Evolutionary conservation across 1,284 basidiomycete species (phyloP).

Genomic region (Cryptococcus deneoformans): DNA sequence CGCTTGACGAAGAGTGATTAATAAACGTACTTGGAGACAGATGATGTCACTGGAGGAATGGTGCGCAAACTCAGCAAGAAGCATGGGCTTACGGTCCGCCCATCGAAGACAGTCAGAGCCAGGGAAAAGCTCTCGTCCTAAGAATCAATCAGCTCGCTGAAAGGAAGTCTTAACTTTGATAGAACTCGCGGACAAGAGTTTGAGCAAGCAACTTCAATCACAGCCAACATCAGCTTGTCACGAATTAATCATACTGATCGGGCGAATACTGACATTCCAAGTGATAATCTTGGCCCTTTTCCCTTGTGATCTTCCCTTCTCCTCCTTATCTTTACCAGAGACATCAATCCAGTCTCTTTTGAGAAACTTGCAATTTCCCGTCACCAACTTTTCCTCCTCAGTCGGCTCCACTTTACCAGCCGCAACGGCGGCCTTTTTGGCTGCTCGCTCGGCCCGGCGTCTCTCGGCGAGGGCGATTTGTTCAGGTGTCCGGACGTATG

Average conservation of each 20-base stretch:
- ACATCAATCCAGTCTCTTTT: constrained; percentile 35
- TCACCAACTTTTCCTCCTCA: constrained; percentile 16
- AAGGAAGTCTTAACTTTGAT: neutral
- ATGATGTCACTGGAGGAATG: constrained; percentile 65
- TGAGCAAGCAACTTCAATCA: constrained; percentile 54
- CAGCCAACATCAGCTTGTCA: neutral
- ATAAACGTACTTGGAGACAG: constrained; percentile 67
- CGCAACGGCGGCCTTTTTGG: constrained; percentile 31
- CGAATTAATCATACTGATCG: neutral
- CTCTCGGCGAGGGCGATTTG: constrained; percentile 42
- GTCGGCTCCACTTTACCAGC: constrained; percentile 12
- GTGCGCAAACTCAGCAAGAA: constrained; percentile 65
- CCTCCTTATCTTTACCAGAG: constrained; percentile 56
- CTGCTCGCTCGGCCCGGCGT: constrained; percentile 41
- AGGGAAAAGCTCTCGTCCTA: constrained; percentile 81
- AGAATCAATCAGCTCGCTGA: neutral
- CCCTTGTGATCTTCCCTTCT: constrained; percentile 58
- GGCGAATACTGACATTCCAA: constrained; percentile 50
- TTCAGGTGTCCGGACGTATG: constrained; percentile 33
- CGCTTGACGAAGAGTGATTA: neutral
- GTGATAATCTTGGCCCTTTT: constrained; percentile 67
- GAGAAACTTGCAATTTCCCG: constrained; percentile 19
- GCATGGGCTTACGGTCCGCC: constrained; percentile 66
- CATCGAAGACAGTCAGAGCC: constrained; percentile 72
- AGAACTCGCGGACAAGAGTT: constrained; percentile 46